Evolutionary conservation across 2,329 filamentous ascomycete genomes (phyloP), one percentile per base, ranked within the genome.

Genomic region (Pezicula carpinea): DNA sequence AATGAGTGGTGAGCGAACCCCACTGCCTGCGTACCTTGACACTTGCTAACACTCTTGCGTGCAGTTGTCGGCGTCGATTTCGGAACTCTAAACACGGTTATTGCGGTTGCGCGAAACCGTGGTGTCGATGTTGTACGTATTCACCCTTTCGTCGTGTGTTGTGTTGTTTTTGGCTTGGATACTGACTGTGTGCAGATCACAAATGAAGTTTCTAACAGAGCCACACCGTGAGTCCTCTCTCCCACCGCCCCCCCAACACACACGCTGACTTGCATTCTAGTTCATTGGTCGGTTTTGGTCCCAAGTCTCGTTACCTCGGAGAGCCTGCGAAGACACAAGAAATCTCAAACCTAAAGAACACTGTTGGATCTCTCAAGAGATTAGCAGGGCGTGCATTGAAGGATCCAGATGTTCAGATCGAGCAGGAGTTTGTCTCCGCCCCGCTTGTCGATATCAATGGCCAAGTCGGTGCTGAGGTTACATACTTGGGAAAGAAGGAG

Each of bases 281-380:
- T 53, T 90, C 93, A 53, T 78, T 99, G 57, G 93, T 99, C 63
- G 91, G 89, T 64, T 99, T 99, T 71, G 89, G 90, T 51, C 86
- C 89, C 67, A 96, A 95, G 75, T 84, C 81, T 70, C 87, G 93
- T 75, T 95, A 95, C 69, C 80, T 99, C 57, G 93, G 93, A 58
- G 93, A 99, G 76, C 72, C 88, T 48, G 93, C 93, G 59, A 97
- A 97, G 82, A 97, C 92, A 59, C 92, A 96, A 75, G 93, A 99
- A 74, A 95, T 96, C 67, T 96, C 92, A 65, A 99, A 99, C 79
- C 83, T 97, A 65, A 99, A 97, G 79, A 99, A 99, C 80, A 99
- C 93, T 59, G 88, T 99, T 73, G 78, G 82, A 69, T 91, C 83
- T 58, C 80, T 99, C 63, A 96, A 96, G 76, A 89, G 93, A 64